These are phyloP conservation scores for Candida krabiensis DNA, from an alignment of 805 yeast species.

Conservation along the genomic window DNA sequence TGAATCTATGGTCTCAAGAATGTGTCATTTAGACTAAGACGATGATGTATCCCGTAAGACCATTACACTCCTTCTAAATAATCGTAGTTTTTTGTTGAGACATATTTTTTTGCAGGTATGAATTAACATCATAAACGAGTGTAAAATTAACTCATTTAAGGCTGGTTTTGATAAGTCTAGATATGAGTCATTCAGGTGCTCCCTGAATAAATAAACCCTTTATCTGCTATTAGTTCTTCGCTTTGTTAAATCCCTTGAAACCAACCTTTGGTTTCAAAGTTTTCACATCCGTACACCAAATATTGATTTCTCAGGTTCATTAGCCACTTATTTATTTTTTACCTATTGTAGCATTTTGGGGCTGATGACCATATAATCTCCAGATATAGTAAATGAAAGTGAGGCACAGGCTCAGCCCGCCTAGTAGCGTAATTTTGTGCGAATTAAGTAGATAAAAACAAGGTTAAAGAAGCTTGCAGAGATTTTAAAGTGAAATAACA, in stretches of 20 bases:
- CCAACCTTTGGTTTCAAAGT: no score
- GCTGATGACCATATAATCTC: not conserved
- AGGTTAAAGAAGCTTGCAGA: not conserved
- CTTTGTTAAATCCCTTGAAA: no score
- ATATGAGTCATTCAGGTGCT: no score
- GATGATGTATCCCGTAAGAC: slow-evolving; percentile 36
- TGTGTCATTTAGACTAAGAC: slow-evolving; percentile 20
- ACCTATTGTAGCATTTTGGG: not conserved
- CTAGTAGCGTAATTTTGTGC: not conserved
- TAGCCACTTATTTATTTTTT: not conserved
- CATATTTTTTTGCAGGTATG: no score
- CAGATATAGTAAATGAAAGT: not conserved
- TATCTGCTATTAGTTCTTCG: no score
- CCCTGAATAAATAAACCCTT: no score
- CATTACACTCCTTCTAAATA: slow-evolving; percentile 28
- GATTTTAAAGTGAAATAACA: not conserved
- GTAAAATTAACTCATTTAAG: no score
- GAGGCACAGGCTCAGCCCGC: not conserved
- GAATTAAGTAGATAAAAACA: not conserved
- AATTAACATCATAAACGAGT: no score
- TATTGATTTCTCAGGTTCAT: no score
- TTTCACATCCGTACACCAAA: no score
- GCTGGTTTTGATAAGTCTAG: no score
- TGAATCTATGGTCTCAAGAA: slow-evolving; percentile 30
- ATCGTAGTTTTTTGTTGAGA: slow-evolving; percentile 2